phyloP scores from a whole-genome alignment of 495 filamentous ascomycete species.

The Hypoxylon lienhwacheense region DNA sequence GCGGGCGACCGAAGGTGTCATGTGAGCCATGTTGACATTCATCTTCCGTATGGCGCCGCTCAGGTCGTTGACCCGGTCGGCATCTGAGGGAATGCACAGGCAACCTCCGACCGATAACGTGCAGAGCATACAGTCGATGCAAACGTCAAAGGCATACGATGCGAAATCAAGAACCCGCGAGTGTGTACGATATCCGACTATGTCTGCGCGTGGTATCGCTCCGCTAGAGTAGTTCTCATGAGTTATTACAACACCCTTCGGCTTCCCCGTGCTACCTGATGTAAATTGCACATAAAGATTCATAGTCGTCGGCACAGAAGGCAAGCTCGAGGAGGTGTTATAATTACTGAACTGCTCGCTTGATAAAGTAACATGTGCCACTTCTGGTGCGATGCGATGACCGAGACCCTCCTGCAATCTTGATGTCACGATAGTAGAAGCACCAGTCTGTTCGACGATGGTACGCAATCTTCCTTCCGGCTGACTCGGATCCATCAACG shows the following conservation, averaged over 20 bases:
- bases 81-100: constrained; percentile 63
- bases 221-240: constrained; percentile 49
- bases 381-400: constrained; percentile 32
- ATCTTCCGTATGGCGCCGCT: constrained; percentile 44
- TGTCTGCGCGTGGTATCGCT: constrained; percentile 44
- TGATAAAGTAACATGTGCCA: constrained; percentile 30
- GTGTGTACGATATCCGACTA: constrained; percentile 42
- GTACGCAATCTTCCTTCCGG: constrained; percentile 53
- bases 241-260: constrained; percentile 50
- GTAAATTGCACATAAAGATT: constrained; percentile 52
- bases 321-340: constrained; percentile 18
- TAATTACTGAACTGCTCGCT: constrained; percentile 12
- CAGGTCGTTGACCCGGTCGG: constrained; percentile 47
- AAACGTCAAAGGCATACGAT: constrained; percentile 55
- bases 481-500: constrained; percentile 46
- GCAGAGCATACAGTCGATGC: constrained; percentile 54
- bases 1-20: constrained; percentile 59
- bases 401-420: constrained; percentile 38
- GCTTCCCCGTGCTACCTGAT: constrained; percentile 53
- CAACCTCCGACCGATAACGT: constrained; percentile 59
- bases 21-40: constrained; percentile 47
- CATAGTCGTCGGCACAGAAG: constrained; percentile 33
- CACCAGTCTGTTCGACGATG: constrained; percentile 56
- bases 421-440: constrained; percentile 59
- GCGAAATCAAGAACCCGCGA: constrained; percentile 55